phyloP scores from a whole-genome alignment of 441 rosid species.

The Syzygium malaccense region DNA sequence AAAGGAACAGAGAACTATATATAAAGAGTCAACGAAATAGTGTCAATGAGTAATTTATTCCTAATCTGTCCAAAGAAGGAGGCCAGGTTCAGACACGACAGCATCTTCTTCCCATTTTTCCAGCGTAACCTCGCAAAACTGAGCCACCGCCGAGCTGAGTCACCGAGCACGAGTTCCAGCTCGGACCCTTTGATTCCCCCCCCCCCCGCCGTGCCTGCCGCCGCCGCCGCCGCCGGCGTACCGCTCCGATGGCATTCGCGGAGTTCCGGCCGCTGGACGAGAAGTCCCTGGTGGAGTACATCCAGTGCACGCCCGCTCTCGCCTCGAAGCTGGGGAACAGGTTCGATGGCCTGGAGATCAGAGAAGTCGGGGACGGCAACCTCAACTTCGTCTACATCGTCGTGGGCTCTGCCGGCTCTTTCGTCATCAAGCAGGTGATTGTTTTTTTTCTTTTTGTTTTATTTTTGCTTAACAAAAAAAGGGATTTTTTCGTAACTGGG shows the following conservation, averaged over 20 bases:
- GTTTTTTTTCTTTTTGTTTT: too few relatives aligned
- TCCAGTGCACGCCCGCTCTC: conserved; percentile 59
- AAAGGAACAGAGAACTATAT: not conserved
- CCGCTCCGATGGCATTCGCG: conserved; percentile 36
- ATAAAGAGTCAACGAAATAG: not conserved
- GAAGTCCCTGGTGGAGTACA: conserved; percentile 58
- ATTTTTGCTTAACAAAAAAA: not conserved
- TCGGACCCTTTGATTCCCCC: not conserved
- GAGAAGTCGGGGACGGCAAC: conserved; percentile 94
- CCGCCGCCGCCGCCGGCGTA: not conserved
- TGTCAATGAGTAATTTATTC: not conserved
- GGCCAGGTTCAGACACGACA: not conserved
- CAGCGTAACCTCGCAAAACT: not conserved
- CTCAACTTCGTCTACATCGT: conserved; percentile 84
- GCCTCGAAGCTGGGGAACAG: conserved; percentile 47
- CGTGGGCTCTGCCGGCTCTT: conserved; percentile 44
- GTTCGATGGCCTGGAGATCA: conserved; percentile 47
- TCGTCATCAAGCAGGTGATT: conserved; percentile 80
- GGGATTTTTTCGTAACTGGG: not conserved
- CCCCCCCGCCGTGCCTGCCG: too few relatives aligned
- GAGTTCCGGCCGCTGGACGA: conserved; percentile 66
- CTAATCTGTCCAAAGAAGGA: not conserved
- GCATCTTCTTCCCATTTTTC: not conserved
- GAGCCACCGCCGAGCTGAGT: not conserved
- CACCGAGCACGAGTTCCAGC: not conserved